These are phyloP conservation scores for Teratosphaeria epicoccoides DNA, from an alignment of 2,329 filamentous ascomycete species.

Conservation along the genomic window DNA sequence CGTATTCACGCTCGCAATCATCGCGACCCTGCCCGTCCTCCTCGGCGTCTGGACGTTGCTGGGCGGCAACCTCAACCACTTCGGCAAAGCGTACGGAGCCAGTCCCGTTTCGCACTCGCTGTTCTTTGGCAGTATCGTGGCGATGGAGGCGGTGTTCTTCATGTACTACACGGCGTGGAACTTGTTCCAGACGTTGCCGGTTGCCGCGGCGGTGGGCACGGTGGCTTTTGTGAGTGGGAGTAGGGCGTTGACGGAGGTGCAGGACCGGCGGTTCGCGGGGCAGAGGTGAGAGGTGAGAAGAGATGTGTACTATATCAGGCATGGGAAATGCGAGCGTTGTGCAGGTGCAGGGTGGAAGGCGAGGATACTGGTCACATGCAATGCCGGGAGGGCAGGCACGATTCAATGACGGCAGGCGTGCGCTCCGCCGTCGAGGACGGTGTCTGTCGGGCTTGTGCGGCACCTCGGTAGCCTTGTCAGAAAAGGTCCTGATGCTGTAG, in stretches of 20 bases:
- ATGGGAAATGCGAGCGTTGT: neutral
- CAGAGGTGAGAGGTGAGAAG: constrained; percentile 33
- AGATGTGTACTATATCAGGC: neutral
- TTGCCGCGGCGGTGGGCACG: constrained; percentile 54
- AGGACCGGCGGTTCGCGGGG: constrained; percentile 72
- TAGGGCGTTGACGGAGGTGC: constrained; percentile 84
- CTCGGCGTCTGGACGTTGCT: constrained; percentile 64
- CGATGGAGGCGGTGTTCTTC: constrained; percentile 87
- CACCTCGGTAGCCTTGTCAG: too few relatives aligned
- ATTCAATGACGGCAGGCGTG: neutral
- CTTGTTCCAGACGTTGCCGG: constrained; percentile 77
- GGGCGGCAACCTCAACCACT: constrained; percentile 72
- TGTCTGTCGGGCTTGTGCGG: too few relatives aligned
- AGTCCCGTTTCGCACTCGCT: constrained; percentile 71
- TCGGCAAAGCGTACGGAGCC: constrained; percentile 60
- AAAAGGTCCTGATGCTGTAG: too few relatives aligned
- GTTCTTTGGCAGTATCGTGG: constrained; percentile 79
- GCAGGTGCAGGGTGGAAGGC: neutral
- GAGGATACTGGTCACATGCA: neutral
- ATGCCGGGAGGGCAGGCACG: too few relatives aligned
- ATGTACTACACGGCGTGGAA: constrained; percentile 90
- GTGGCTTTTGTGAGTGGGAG: constrained; percentile 78
- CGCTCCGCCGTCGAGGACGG: neutral
- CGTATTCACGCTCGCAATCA: constrained; percentile 62
- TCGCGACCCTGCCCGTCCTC: constrained; percentile 63